Base-by-base conservation (phyloP, 768 basidiomycete species). In the Russula abietina region DNA sequence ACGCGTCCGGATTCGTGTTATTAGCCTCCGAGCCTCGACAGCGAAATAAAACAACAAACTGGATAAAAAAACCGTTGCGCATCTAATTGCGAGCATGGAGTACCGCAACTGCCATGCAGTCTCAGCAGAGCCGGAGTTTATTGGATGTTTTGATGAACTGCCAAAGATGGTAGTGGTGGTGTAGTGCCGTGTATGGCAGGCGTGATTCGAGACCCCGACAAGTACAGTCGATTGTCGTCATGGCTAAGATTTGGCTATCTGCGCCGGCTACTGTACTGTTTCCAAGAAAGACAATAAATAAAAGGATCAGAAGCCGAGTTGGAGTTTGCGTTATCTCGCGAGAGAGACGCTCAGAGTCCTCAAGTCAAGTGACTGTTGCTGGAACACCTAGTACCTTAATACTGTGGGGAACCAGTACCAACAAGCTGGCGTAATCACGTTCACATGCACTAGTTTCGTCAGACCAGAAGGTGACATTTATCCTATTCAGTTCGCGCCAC, bases 291-390 rank as follows among this genome's bases (percentile, higher is more conserved):
- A 53, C 26, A 43, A 45, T 16, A 45, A 38, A 22, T 8, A 50
- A 59, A 55, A 59, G 24, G 45, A 60, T 56, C 43, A 59, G 63
- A 60, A 22, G 48, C 39, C 58, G 39, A 64, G 48, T 45, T 64
- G 19, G 30, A 60, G 63, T 50, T 50, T 9, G 38, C 45, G 38
- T 26, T 38, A 36, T 26, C 9, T 22, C 45, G 14, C 16, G 46
- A n/a, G 36, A 48, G 45, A 12, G 39, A 54, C 51, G 61, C 51
- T 57, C 41, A 45, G 30, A 46, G 51, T 64, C 53, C 55, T 60
- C 57, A 48, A 48, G 57, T 64, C 53, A 60, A 64, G 49, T 55
- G 63, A 60, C 63, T 36, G 22, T 43, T 36, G 58, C 33, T 33
- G 11, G 33, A 36, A 36, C 39, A 22, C 19, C 50, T 53, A 53